Base-by-base conservation (phyloP, 2,329 filamentous ascomycete genomes). In the Trichoderma lentiforme region DNA sequence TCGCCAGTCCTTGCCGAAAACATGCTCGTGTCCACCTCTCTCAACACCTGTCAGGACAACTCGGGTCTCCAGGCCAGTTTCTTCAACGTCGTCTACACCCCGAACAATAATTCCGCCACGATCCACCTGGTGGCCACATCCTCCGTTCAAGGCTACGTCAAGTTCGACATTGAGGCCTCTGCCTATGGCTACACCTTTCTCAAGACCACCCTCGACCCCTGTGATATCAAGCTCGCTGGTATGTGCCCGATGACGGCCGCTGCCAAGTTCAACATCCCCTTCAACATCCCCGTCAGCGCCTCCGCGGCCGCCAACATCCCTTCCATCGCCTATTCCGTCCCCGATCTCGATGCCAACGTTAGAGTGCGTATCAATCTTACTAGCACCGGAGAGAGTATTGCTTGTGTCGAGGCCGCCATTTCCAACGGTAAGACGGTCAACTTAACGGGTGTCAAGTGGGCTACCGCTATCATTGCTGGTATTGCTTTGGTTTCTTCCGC, bases 341-440 rank as follows among this genome's bases (percentile, higher is more conserved):
- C 95, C 65, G 95, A 98, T 85, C 87, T 98, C 68, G 95, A 98
- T 81, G 94, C 94, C 73, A 91, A 89, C 66, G 92, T 97, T 64
- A 90, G 88, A 77, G 90, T 98, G 77, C 91, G 90, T 77, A 93
- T 98, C 85, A 95, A 93, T 79, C 86, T 88, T 74, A 91, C 89
- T 5, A 83, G 87, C 58, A 84, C 83, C 6, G 86, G 87, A 67
- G 83, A 87, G 65, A 90, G 87, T 76, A 88, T 97, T 67, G 94
- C 95, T 71, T 98, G 95, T 80, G 90, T 98, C 69, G 92, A 97
- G 84, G 94, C 94, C 62, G 86, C 91, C 74, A 87, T 98, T 65
- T 97, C 94, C 76, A 98, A 98, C 81, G 93, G 93, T 74, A 93
- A 97, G 83, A 97, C 94, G 0, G 95, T 98, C 68, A 91, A 98